Base-by-base conservation (phyloP, 2,329 filamentous ascomycete species). In the Bimuria novae-zelandiae region DNA sequence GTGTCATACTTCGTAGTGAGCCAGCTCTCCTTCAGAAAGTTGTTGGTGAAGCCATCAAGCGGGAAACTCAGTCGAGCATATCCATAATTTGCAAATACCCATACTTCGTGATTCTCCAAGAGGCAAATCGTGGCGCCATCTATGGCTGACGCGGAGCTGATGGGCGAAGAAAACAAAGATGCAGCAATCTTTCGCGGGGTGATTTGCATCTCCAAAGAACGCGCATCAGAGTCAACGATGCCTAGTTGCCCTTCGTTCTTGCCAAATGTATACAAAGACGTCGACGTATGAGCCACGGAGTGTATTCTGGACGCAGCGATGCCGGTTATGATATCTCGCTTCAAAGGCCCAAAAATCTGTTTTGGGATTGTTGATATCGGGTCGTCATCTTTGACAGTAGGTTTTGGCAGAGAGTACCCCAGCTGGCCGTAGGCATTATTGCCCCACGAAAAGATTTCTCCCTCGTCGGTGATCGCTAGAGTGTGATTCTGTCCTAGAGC, bases 361-460 rank as follows among this genome's bases (percentile, higher is more conserved):
- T 91, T 86, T 0, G 94, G 94, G 0, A 84, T 82, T 3, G 85
- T 82, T 62, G 92, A 93, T 61, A 94, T 88, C 0, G 92, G 89
- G 54, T 94, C 89, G 63, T 97, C 89, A 46, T 96, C 90, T 48
- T 84, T 83, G 60, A 85, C 81, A 7, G 79, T 73, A 1, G 87
- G 82, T 57, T 80, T 80, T 1, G 92, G 90, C 14, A 96, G 78
- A 16, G 82, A 77, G 70, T 96, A 97, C 4, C 94, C 94, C 12
- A 99, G 81, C 70, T 97, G 93, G 1, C 88, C 91, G 68, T 85
- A 87, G 7, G 82, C 86, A 65, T 97, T 97, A 60, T 88, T 89
- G 7, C 94, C 94, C 94, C 94, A 99, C 1, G 91, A 94, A 79
- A 90, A 96, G 5, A 96, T 84, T 61, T 95, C 90, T n/a, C 94